Base-by-base conservation (phyloP, 495 filamentous ascomycete species). In the Thozetella sp. region DNA sequence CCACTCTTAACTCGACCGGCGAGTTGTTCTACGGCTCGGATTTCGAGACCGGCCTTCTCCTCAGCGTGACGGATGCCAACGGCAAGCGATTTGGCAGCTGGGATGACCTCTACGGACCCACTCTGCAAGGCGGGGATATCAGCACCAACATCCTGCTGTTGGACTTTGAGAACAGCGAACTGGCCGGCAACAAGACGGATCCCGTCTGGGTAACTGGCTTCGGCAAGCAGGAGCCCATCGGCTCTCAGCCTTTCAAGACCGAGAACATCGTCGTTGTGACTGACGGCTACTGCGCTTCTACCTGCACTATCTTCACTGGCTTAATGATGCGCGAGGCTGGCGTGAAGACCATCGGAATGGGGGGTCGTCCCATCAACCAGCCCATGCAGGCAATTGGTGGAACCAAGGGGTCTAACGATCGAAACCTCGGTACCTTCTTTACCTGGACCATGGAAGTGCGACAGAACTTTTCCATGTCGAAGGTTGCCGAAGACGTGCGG, bases 351-450 rank as follows among this genome's bases (percentile, higher is more conserved):
- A 80, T 90, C 48, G 80, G 80, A 1, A 70, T 89, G 27, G 88
- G 88, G 19, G 88, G 88, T 17, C 80, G 87, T 20, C 83, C 86
- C 11, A 58, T 58, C 13, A 69, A 74, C 54, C 72, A 71, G n/a
- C 76, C 80, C 9, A 91, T 91, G 72, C 87, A 90, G 72, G 84
- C 79, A 17, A 77, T 89, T 11, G 87, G 86, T 10, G 82, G 83
- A 20, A 79, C 82, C 0, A 87, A 87, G 66, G 86, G 88, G 13
- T 67, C 70, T 17, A 75, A 75, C 53, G 65, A 55, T 9, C 17
- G 15, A 0, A 23, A 6, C 1, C 59, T 63, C 34, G 15, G 15
- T 11, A n/a, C 13, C 22, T 51, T 64, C 22, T 23, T 15, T 20
- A 43, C 23, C 26, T 20, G 53, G 11, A n/a, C 9, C 24, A 12